Percentiles rank a stretch among this genome's conserved stretches.
Evolutionary conservation across 345 rosid species (phyloP).

Genomic region (Gossypium mustelinum): DNA sequence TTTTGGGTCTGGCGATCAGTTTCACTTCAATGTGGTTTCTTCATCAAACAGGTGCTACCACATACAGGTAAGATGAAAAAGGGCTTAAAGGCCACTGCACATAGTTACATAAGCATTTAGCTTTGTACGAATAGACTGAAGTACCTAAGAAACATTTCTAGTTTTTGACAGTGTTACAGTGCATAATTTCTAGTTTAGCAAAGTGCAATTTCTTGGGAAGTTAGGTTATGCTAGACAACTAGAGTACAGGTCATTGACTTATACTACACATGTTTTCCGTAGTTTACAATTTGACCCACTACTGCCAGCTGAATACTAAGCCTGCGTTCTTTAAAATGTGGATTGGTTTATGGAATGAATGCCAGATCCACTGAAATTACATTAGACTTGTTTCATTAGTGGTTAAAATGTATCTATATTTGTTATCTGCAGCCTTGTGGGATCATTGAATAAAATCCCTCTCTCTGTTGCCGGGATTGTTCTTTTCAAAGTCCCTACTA

Average conservation of each 20-base stretch:
- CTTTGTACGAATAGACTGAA: neutral
- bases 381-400: neutral
- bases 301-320: neutral
- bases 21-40: conserved; percentile 99
- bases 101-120: neutral
- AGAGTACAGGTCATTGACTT: neutral
- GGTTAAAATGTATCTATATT: conserved; percentile 5
- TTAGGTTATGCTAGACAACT: neutral
- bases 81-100: neutral
- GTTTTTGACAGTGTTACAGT: neutral
- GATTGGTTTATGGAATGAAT: neutral
- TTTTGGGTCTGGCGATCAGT: conserved; percentile 94
- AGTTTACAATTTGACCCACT: neutral
- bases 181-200: neutral
- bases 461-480: conserved; percentile 79
- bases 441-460: conserved; percentile 94
- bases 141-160: neutral
- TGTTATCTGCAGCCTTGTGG: conserved; percentile 72
- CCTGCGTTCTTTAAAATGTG: neutral
- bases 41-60: conserved; percentile 97
- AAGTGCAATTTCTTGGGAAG: neutral
- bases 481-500: conserved; percentile 86
- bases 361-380: neutral
- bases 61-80: conserved; percentile 63
- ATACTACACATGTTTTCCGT: neutral